Conservation (phyloP, 2,329 filamentous ascomycete genomes). For the Cytospora mali region DNA sequence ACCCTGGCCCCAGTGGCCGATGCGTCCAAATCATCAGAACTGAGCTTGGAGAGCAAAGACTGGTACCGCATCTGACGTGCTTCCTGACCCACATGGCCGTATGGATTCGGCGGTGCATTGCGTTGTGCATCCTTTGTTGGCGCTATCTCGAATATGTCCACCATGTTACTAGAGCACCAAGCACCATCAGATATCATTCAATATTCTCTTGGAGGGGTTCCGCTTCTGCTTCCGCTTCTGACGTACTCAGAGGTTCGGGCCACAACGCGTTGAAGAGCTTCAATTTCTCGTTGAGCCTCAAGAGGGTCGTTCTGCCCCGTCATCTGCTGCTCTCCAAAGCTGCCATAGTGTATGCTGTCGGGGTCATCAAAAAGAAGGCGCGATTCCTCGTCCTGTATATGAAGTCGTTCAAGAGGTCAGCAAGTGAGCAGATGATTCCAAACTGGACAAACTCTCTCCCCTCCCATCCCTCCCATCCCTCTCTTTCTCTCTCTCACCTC, state of each 20-base stretch:
- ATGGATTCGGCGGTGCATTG: constrained; percentile 41
- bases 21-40: constrained; percentile 46
- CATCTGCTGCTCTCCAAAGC: constrained; percentile 60
- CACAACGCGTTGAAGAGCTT: constrained; percentile 65
- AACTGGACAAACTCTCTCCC: too few species aligned
- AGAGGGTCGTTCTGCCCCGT: constrained; percentile 60
- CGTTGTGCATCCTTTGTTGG: constrained; percentile 49
- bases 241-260: constrained; percentile 65
- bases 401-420: constrained; percentile 10
- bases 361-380: constrained; percentile 64
- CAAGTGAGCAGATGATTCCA: neutral
- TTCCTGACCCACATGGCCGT: constrained; percentile 57
- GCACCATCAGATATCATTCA: constrained; percentile 19
- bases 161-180: constrained; percentile 57
- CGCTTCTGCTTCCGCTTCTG: constrained; percentile 27
- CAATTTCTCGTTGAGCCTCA: constrained; percentile 65
- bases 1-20: constrained; percentile 48
- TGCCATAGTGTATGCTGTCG: constrained; percentile 62
- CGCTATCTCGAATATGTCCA: constrained; percentile 68
- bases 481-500: constrained; percentile 20
- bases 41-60: constrained; percentile 62
- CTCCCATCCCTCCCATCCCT: neutral
- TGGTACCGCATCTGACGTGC: constrained; percentile 61
- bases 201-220: constrained; percentile 14
- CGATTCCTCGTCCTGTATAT: constrained; percentile 57